phyloP scores from a whole-genome alignment of 192 early-diverging fungal genomes.

The Funneliformis geosporum region DNA sequence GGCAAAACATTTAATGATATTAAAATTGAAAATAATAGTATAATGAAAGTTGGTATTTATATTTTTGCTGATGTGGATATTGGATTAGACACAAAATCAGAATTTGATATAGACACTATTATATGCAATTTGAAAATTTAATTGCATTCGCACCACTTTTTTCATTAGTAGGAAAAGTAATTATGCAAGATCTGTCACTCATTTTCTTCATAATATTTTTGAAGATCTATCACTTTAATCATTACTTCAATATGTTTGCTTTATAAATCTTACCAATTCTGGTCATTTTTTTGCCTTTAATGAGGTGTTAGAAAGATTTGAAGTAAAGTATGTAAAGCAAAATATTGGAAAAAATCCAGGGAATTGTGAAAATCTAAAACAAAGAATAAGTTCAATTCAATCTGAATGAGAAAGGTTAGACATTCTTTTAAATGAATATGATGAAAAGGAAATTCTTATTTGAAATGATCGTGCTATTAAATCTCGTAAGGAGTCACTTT shows the following conservation, averaged over 20 bases:
- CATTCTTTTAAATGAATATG: conserved; percentile 7
- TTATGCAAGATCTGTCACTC: conserved; percentile 13
- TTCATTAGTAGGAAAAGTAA: background rate
- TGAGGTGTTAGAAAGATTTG: background rate
- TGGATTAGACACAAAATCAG: background rate
- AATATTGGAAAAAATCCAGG: background rate
- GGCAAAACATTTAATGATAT: background rate
- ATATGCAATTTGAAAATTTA: conserved; percentile 23
- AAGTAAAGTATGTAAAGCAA: background rate
- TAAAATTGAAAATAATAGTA: background rate
- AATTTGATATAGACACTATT: background rate
- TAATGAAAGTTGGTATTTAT: conserved; percentile 13
- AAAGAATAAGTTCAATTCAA: background rate
- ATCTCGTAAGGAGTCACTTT: background rate
- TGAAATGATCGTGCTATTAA: background rate
- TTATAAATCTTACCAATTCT: background rate
- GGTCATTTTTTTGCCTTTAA: conserved; percentile 1
- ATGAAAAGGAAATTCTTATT: background rate
- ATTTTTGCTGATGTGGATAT: background rate
- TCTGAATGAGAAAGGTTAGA: background rate
- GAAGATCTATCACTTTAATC: background rate
- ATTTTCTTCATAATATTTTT: background rate
- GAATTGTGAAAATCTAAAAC: too few species aligned
- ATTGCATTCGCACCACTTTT: background rate
- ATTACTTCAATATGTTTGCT: background rate